Conservation (phyloP, 805 yeast genomes). For the Metschnikowia corniflorae region DNA sequence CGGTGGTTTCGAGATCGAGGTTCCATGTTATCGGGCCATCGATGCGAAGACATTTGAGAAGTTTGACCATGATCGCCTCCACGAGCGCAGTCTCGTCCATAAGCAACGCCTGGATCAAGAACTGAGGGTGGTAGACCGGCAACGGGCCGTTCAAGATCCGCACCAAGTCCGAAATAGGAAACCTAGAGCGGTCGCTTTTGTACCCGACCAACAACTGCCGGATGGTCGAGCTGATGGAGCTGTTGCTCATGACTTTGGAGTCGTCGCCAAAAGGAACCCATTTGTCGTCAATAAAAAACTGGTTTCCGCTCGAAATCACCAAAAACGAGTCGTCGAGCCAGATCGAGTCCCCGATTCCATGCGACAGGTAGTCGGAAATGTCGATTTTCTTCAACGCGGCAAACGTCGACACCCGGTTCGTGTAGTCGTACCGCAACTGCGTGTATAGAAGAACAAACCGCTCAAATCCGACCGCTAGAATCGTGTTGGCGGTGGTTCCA, state of each 20-base stretch:
- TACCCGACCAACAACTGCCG: conserved; percentile 35
- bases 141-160: conserved; percentile 83
- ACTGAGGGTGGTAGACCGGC: conserved; percentile 89
- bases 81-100: conserved; percentile 56
- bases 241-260: conserved; percentile 8
- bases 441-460: conserved; percentile 64
- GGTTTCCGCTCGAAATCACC: conserved; percentile 87
- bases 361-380: conserved; percentile 67
- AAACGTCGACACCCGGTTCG: conserved; percentile 75
- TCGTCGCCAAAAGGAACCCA: conserved; percentile 32
- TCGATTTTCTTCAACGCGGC: conserved; percentile 71
- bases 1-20: conserved; percentile 25
- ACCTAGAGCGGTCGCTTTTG: conserved; percentile 18
- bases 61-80: conserved; percentile 49
- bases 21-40: conserved; percentile 32
- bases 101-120: conserved; percentile 70
- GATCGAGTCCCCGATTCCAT: conserved; percentile 80
- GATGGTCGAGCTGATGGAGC: conserved; percentile 51
- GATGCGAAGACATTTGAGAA: conserved; percentile 50
- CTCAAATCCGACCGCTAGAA: conserved; percentile 76
- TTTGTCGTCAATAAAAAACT: conserved; percentile 77
- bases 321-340: conserved; percentile 81
- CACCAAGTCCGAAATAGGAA: conserved; percentile 63
- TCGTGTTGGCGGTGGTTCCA: conserved; percentile 50
- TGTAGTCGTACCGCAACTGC: conserved; percentile 84